These are phyloP conservation scores for Fusarium miscanthi DNA, from an alignment of 2,329 filamentous ascomycete genomes.

Conservation along the genomic window DNA sequence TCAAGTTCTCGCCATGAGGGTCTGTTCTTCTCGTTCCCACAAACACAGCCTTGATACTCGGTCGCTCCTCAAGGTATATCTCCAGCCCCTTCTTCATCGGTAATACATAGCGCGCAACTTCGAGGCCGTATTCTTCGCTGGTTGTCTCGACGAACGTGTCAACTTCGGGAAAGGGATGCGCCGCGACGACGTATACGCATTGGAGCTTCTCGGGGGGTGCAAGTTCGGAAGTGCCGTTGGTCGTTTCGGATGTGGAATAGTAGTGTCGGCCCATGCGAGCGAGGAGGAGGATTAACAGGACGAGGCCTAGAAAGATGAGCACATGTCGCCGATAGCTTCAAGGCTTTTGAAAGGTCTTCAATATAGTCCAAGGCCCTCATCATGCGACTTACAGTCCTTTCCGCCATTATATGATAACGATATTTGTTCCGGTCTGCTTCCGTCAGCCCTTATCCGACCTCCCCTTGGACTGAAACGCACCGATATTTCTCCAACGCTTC, in stretches of 20 bases:
- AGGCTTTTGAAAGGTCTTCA: fast-evolving
- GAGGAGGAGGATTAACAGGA: constrained; percentile 88
- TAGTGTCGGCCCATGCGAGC: constrained; percentile 63
- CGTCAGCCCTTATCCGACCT: constrained; percentile 18
- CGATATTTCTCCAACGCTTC: constrained; percentile 80
- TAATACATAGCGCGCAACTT: constrained; percentile 77
- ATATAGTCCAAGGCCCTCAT: no score
- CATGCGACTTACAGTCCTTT: constrained; percentile 74
- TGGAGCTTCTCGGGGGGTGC: constrained; percentile 66
- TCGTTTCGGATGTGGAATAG: constrained; percentile 41
- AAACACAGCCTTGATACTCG: constrained; percentile 69
- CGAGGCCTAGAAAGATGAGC: constrained; percentile 65
- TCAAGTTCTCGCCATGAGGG: constrained; percentile 83
- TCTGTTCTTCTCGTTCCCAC: constrained; percentile 85
- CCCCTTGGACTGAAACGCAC: constrained; percentile 54
- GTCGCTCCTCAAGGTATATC: constrained; percentile 75
- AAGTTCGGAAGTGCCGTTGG: constrained; percentile 10
- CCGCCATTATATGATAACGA: constrained; percentile 97
- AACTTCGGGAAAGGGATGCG: constrained; percentile 86
- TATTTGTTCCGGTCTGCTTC: constrained; percentile 76
- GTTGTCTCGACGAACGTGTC: constrained; percentile 83
- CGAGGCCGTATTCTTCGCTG: constrained; percentile 76
- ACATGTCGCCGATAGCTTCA: background rate
- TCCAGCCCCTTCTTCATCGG: constrained; percentile 86
- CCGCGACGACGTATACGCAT: constrained; percentile 88